Percentiles rank a stretch among this genome's conserved stretches.
Conservation (phyloP, 2,329 filamentous ascomycete genomes). For the Aspergillus glaucus region DNA sequence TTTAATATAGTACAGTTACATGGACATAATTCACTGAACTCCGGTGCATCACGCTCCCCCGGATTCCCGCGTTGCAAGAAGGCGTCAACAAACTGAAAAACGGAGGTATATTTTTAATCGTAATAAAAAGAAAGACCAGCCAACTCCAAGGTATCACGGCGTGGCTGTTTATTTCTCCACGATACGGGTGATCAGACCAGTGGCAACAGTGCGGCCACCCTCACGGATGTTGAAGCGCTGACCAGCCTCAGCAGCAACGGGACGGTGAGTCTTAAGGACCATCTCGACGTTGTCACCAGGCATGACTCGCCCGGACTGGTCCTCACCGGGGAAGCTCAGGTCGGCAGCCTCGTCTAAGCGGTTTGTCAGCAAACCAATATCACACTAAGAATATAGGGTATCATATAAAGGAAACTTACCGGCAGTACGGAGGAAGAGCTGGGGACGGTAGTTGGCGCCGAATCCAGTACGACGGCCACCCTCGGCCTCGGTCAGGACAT, state of each 20-base stretch:
- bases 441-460: constrained; percentile 90
- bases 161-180: constrained; percentile 37
- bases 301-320: constrained; percentile 80
- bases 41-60: constrained; percentile 21
- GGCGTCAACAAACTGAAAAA: constrained; percentile 22
- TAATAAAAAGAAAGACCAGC: constrained; percentile 23
- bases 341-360: constrained; percentile 58
- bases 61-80: constrained; percentile 30
- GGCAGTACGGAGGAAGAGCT: constrained; percentile 91
- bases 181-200: constrained; percentile 73
- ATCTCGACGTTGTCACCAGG: constrained; percentile 99
- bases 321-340: constrained; percentile 80
- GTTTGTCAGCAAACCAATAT: neutral
- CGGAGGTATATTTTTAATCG: constrained; percentile 19
- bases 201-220: constrained; percentile 84
- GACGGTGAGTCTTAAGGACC: constrained; percentile 76
- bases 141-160: constrained; percentile 10
- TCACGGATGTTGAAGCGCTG: constrained; percentile 98
- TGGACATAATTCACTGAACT: constrained; percentile 30
- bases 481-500: constrained; percentile 95
- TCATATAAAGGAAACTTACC: constrained; percentile 49
- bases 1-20: constrained; percentile 31
- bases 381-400: neutral
- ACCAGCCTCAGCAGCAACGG: constrained; percentile 80
- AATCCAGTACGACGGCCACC: constrained; percentile 96